phyloP scores from a whole-genome alignment of 2,329 filamentous ascomycete species.

The Diplodia corticola region DNA sequence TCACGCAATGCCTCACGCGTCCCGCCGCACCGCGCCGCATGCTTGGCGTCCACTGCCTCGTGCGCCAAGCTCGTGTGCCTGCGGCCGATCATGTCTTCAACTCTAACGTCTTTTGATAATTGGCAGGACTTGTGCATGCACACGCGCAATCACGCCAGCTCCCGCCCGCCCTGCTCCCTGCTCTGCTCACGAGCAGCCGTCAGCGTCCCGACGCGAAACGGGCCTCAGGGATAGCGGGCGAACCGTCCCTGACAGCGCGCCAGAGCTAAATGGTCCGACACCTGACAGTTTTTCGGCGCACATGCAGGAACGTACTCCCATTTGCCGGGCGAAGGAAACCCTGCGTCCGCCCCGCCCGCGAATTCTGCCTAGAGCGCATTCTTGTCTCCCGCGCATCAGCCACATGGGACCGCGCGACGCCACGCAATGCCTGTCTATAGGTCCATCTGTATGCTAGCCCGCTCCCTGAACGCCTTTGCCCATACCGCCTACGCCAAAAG shows the following conservation, averaged over 20 bases:
- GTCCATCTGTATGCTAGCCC: neutral
- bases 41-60: conserved; percentile 6
- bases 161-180: neutral
- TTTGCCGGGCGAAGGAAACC: conserved; percentile 7
- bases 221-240: neutral
- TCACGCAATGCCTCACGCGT: neutral
- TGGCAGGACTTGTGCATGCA: neutral
- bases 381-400: neutral
- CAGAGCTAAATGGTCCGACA: neutral
- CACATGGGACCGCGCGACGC: neutral
- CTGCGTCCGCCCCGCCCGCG: conserved; percentile 8
- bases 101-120: conserved; percentile 7
- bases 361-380: neutral
- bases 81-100: conserved; percentile 6
- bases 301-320: conserved; percentile 7
- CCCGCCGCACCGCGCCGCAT: neutral
- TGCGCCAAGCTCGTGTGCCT: conserved; percentile 7
- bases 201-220: conserved; percentile 2
- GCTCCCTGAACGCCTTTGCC: neutral
- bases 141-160: neutral
- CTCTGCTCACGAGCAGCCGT: too few species aligned
- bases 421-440: neutral
- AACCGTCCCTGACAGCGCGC: neutral
- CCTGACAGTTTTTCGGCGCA: neutral
- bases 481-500: neutral